Conservation (phyloP, 257 asterid genomes). For the Solanum sitiens region DNA sequence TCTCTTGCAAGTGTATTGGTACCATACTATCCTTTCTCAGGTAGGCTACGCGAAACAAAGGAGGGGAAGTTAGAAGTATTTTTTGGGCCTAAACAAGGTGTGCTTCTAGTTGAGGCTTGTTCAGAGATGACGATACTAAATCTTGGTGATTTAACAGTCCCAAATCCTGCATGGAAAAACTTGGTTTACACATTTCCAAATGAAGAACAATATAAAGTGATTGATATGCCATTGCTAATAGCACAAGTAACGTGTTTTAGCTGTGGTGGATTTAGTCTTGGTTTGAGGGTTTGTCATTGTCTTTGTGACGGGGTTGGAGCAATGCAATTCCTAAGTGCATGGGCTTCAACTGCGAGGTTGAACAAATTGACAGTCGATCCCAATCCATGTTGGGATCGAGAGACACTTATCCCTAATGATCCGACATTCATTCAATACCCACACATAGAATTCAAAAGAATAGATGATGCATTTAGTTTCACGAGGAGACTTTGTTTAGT, state of each 20-base stretch:
- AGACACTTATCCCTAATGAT: slow-evolving; percentile 45
- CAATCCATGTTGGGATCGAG: slow-evolving; percentile 68
- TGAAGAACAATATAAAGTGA: slow-evolving; percentile 65
- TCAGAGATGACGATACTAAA: slow-evolving; percentile 33
- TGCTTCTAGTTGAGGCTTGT: slow-evolving; percentile 60
- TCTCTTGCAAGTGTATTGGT: slow-evolving; percentile 51
- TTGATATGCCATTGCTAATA: slow-evolving; percentile 76
- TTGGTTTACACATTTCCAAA: slow-evolving; percentile 49
- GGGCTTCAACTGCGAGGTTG: slow-evolving; percentile 62
- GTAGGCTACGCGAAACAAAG: slow-evolving; percentile 49
- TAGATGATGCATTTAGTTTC: slow-evolving; percentile 42
- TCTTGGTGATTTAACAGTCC: slow-evolving; percentile 62
- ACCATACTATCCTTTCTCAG: slow-evolving; percentile 81
- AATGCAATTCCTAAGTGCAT: slow-evolving; percentile 70
- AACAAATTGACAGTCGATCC: slow-evolving; percentile 41
- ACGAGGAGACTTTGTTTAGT: slow-evolving; percentile 44
- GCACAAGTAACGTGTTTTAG: slow-evolving; percentile 68
- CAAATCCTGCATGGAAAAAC: slow-evolving; percentile 72
- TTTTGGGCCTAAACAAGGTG: slow-evolving; percentile 66
- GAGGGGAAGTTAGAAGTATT: slow-evolving; percentile 67
- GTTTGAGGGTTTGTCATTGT: slow-evolving; percentile 75
- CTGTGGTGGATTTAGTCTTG: slow-evolving; percentile 82
- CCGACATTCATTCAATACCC: slow-evolving; percentile 47
- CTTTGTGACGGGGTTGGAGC: slow-evolving; percentile 93
- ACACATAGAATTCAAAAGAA: slow-evolving; percentile 51